Base-by-base conservation (phyloP, 1,284 basidiomycete species). In the Cutaneotrichosporon sp. region DNA sequence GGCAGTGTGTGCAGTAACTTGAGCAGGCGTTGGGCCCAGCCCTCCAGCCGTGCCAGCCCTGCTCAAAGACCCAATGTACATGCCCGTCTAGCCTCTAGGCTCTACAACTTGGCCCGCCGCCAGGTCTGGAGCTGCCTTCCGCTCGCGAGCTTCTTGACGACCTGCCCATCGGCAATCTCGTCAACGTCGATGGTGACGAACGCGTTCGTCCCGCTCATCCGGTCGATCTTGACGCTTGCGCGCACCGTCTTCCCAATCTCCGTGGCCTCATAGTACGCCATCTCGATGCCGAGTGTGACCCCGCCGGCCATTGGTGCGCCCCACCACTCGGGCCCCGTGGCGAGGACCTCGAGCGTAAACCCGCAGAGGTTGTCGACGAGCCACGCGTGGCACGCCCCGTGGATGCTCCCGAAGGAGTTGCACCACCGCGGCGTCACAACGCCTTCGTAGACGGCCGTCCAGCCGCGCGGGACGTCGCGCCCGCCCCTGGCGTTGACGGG, bases 351-450 rank as follows among this genome's bases (percentile, higher is more conserved):
- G 18, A 54, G 53, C 13, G 53, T 34, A 9, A 27, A 42, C 14
- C 31, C 34, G 36, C 36, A 29, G 4, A 47, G 33, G 22, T 67
- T 69, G 57, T 77, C 75, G 20, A 76, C 66, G 29, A 77, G 53
- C 71, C 71, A 77, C 6, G 68, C 64, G 11, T 67, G 63, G 4
- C 71, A 72, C 3, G 73, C 75, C 20, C 75, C 75, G 62, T 77
- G 75, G 58, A 77, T 57, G 7, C 52, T 63, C 3, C 68, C 69
- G 20, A 69, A 53, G 4, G 56, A 54, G 56, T 77, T 77, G 3
- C 63, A 60, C 74, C 72, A 74, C 14, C 67, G 73, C 73, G 45
- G 1, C 9, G 33, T 31, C 5, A 63, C 62, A 4, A 31, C 53
- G 4, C 31, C 62, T 14, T n/a, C 20, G 24, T 43, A 63, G 9